Base-by-base conservation (phyloP, 1,139 yeast species). In the Lodderomyces theae region DNA sequence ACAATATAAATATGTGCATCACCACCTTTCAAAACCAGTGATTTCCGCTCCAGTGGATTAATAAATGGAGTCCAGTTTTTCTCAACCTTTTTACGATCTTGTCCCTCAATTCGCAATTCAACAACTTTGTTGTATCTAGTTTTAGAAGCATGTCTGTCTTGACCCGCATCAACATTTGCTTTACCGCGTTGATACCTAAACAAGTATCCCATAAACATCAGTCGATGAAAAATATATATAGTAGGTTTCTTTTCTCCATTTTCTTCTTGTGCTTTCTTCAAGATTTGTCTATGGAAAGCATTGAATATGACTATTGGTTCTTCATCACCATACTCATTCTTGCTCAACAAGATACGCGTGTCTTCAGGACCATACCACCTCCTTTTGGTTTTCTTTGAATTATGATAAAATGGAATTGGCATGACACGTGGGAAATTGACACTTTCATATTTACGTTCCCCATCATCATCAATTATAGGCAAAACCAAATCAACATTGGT, bases 61-160 rank as follows among this genome's bases (percentile, higher is more conserved):
- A 66, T 44, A 43, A 70, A 57, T 1, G 76, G 75, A 1, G 73
- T 66, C 76, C 76, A 70, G 47, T 70, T 70, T 49, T 70, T 70
- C 45, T 69, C 72, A n/a, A 35, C 25, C 26, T 32, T 13, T 19
- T 37, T 25, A 22, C 47, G 22, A 50, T 9, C 52, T 32, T 39
- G 33, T 10, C 15, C 33, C 29, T 59, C 58, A 26, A 58, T 54
- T 21, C 64, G 47, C 30, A 66, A 51, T 41, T 63, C 68, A 12
- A 52, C 49, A 2, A 54, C 57, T 41, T 52, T 54, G 36, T 48
- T 56, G 44, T 59, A 64, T 6, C 47, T 30, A 9, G 46, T 45
- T 16, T 51, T 39, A 38, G 57, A 58, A 34, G 44, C 57, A 9
- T 42, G 48, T 4, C 41, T 17, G 38, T 52, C 49, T 16, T 30